Evolutionary conservation across 805 yeast genomes (phyloP), one percentile per base, ranked within the genome.

Genomic region (Grigorovia transvaalensis): DNA sequence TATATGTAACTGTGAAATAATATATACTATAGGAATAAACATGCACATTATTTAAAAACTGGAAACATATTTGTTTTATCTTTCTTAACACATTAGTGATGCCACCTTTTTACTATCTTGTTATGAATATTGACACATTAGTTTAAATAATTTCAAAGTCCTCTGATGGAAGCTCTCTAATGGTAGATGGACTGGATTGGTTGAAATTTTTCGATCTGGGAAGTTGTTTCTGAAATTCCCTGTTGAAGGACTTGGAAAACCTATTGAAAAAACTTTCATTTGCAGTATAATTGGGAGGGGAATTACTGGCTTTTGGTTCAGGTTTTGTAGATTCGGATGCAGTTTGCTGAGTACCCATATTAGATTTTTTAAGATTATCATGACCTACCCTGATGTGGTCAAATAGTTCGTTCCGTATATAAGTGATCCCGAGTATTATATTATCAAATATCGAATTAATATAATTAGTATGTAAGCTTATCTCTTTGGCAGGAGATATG

Each of bases 361-460:
- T 33, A 33, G 15, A 33, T 23, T 23, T 23, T 33, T 33, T 33
- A 8, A 33, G 8, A 33, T 12, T 33, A 13, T 33, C 15, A 12
- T 9, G 38, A 33, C 15, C 8, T 33, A 33, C 4, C 15, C 8
- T 13, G 15, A 13, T 33, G 15, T 4, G 9, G 3, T 33, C 15
- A 33, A 33, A 12, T 33, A 33, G 12, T 33, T 33, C 15, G 8
- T 33, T 13, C 38, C 8, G 4, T 33, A 13, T 8, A 33, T 33
- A 15, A 9, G n/a, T 49, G 11, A 38, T 46, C 15, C 18, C 33
- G 13, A 49, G 23, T 12, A 42, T 29, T 7, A 41, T 18, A 12
- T 51, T 49, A 23, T 47, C 48, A 18, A 50, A 49, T 17, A 42
- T 23, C 19, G 38, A 19, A 29, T 49, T 30, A 27, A 40, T 45